phyloP scores from a whole-genome alignment of 805 yeast genomes.

The Candida namnaoensis region DNA sequence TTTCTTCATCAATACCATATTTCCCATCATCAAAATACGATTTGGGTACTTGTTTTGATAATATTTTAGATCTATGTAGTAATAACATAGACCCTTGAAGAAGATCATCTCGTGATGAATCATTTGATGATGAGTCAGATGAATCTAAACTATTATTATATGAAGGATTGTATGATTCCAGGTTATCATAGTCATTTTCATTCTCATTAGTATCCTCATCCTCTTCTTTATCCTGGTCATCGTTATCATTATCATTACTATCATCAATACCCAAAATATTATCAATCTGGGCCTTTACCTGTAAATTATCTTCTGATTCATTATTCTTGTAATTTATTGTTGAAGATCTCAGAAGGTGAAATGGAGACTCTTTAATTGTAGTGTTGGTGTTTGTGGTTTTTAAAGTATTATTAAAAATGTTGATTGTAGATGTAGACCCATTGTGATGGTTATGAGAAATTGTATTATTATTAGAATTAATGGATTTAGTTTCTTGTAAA shows the following conservation, averaged over 20 bases:
- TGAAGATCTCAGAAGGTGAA: too few species aligned
- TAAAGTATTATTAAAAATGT: background rate
- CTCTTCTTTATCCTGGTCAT: background rate
- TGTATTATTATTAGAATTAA: too few species aligned
- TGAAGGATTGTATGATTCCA: too few species aligned
- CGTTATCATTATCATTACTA: background rate
- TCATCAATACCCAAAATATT: too few species aligned
- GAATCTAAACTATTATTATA: background rate
- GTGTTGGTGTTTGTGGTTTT: too few species aligned
- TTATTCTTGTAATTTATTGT: too few species aligned
- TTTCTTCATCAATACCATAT: conserved; percentile 11
- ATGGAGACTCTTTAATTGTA: too few species aligned
- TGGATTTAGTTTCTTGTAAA: too few species aligned
- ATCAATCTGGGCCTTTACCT: too few species aligned
- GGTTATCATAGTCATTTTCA: too few species aligned
- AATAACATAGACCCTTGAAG: conserved; percentile 10
- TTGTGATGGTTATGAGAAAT: background rate
- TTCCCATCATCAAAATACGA: background rate
- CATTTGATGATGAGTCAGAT: background rate
- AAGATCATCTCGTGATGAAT: background rate
- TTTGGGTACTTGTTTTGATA: conserved; percentile 12
- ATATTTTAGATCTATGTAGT: conserved; percentile 15
- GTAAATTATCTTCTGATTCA: too few species aligned
- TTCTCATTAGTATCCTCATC: too few species aligned
- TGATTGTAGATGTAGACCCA: background rate